Conservation (phyloP, 2,329 filamentous ascomycete genomes). For the Pseudocercospora crystallina region DNA sequence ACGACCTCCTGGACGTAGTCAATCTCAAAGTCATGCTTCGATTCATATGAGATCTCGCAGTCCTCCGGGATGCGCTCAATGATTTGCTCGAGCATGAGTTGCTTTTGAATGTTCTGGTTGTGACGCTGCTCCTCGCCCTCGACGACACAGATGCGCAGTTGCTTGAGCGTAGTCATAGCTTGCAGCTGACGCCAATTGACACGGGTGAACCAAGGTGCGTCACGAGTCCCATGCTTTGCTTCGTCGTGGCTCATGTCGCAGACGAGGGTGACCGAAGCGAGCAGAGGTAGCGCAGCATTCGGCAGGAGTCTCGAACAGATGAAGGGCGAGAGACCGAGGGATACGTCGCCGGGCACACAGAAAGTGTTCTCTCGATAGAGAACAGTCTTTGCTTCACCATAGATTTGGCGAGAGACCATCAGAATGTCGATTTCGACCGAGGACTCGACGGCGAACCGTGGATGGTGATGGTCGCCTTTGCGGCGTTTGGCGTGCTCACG, state of each 20-base stretch:
- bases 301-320: constrained; percentile 8
- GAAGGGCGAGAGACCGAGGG: constrained; percentile 3
- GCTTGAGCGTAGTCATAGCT: constrained; percentile 14
- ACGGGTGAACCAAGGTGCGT: neutral
- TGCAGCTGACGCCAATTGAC: constrained; percentile 19
- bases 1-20: constrained; percentile 15
- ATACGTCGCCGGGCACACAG: constrained; percentile 3
- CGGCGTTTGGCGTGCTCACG: neutral
- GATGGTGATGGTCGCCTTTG: neutral
- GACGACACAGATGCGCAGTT: constrained; percentile 17
- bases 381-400: constrained; percentile 37
- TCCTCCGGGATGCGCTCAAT: constrained; percentile 25
- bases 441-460: neutral
- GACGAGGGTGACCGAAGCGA: constrained; percentile 15
- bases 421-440: constrained; percentile 4
- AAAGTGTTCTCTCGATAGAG: constrained; percentile 38
- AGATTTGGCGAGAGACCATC: constrained; percentile 29
- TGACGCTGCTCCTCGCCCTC: constrained; percentile 6
- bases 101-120: neutral
- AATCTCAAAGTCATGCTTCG: constrained; percentile 12
- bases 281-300: constrained; percentile 1
- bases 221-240: neutral
- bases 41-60: constrained; percentile 16
- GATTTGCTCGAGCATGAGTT: constrained; percentile 15
- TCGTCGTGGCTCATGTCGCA: constrained; percentile 3